Conservation (phyloP, 2,329 filamentous ascomycete species). For the Xylariales sp. region DNA sequence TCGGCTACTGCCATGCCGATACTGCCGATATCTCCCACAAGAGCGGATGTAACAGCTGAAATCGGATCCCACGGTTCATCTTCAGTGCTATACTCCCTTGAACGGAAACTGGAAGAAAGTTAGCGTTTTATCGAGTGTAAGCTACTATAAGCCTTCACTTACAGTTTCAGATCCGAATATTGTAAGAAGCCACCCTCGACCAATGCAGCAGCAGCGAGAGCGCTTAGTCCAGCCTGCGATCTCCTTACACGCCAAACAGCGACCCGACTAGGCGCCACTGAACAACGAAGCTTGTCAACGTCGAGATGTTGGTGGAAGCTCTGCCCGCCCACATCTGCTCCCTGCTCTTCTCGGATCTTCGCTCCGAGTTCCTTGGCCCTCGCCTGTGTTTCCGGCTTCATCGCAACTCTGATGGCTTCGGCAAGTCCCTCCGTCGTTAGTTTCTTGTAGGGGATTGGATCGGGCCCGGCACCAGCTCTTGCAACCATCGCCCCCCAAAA, state of each 20-base stretch:
- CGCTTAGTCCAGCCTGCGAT: constrained; percentile 63
- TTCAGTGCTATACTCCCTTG: constrained; percentile 68
- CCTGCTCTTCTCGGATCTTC: constrained; percentile 63
- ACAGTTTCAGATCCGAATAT: constrained; percentile 70
- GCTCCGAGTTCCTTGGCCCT: constrained; percentile 55
- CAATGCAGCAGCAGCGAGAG: constrained; percentile 67
- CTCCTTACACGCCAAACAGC: constrained; percentile 73
- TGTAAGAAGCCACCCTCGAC: constrained; percentile 60
- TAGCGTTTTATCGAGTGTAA: too few relatives aligned
- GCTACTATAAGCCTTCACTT: too few relatives aligned
- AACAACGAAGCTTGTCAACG: constrained; percentile 63
- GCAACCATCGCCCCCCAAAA: constrained; percentile 80
- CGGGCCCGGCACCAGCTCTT: constrained; percentile 65
- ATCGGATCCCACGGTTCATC: constrained; percentile 76
- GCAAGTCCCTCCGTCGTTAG: constrained; percentile 63
- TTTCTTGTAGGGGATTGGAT: constrained; percentile 64
- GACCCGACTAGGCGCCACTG: constrained; percentile 59
- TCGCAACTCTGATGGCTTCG: constrained; percentile 55
- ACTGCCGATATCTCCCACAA: constrained; percentile 77
- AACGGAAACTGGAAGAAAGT: constrained; percentile 36
- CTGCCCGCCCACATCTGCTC: constrained; percentile 57
- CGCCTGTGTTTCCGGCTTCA: constrained; percentile 54
- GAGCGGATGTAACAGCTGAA: constrained; percentile 68
- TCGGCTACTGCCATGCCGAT: constrained; percentile 82
- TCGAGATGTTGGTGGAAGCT: constrained; percentile 69